Conservation (phyloP, 768 basidiomycete genomes). For the Trametes villosa region DNA sequence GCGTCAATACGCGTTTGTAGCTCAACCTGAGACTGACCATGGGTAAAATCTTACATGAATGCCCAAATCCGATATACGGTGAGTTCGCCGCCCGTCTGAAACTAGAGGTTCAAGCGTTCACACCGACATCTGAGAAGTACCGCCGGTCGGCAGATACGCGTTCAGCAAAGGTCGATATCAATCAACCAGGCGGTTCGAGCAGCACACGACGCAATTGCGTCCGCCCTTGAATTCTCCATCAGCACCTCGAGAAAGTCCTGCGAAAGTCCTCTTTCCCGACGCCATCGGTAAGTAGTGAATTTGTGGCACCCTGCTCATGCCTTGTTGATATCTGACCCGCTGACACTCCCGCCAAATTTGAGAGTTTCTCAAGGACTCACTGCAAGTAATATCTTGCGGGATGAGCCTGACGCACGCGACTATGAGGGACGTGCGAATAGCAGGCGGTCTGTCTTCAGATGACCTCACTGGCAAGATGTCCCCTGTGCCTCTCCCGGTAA, state of each 20-base stretch:
- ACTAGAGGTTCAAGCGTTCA: no score
- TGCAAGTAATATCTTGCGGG: not conserved
- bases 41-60: no score
- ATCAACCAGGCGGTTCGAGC: not conserved
- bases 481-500: not conserved
- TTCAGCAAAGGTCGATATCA: not conserved
- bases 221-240: slow-evolving; percentile 5
- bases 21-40: no score
- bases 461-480: slow-evolving; percentile 12
- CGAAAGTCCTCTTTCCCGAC: not conserved
- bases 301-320: not conserved
- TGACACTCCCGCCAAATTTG: not conserved
- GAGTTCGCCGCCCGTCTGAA: not conserved
- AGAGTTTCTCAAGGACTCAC: not conserved
- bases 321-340: not conserved
- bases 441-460: slow-evolving; percentile 15
- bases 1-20: not conserved
- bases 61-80: no score
- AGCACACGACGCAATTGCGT: slow-evolving; percentile 1
- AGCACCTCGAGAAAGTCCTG: slow-evolving; percentile 7
- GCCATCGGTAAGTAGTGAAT: not conserved
- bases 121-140: not conserved
- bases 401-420: not conserved
- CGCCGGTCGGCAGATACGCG: not conserved
- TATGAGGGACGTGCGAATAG: not conserved